phyloP scores from a whole-genome alignment of 352 stramenopile species.

The Phytophthora lateralis region DNA sequence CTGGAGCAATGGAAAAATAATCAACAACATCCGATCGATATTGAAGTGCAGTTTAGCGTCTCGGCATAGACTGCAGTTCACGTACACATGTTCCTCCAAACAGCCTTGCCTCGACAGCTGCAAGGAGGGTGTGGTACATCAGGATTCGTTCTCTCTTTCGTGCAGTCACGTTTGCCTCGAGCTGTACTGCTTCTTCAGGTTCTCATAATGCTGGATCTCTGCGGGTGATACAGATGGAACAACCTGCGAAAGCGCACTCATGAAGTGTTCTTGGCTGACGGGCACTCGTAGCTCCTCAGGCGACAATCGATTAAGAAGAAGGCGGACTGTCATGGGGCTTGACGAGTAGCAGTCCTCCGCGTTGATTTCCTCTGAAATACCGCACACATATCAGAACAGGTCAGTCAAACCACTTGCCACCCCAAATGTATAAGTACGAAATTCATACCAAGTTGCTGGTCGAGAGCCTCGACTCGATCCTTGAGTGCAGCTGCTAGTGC shows the following conservation, averaged over 20 bases:
- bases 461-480: conserved; percentile 68
- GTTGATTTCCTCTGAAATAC: conserved; percentile 60
- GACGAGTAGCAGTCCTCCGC: conserved; percentile 83
- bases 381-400: conserved; percentile 15
- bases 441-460: conserved; percentile 63
- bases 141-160: conserved; percentile 5
- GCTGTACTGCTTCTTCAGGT: conserved; percentile 87
- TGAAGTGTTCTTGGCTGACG: conserved; percentile 65
- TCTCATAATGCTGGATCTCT: conserved; percentile 89
- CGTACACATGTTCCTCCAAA: conserved; percentile 2
- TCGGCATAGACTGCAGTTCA: conserved; percentile 12
- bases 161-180: conserved; percentile 48
- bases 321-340: conserved; percentile 67
- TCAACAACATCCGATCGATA: conserved; percentile 18
- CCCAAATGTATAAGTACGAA: conserved; percentile 9
- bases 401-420: conserved; percentile 7
- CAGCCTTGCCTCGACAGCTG: conserved; percentile 16
- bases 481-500: conserved; percentile 79
- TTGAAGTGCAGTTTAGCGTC: conserved; percentile 7
- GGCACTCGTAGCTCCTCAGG: conserved; percentile 66
- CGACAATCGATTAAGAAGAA: conserved; percentile 66
- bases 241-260: conserved; percentile 58
- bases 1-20: conserved; percentile 20
- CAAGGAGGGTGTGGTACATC: conserved; percentile 5
- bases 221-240: conserved; percentile 86